Base-by-base conservation (phyloP, 2,329 filamentous ascomycete genomes). In the Fusarium keratoplasticum region DNA sequence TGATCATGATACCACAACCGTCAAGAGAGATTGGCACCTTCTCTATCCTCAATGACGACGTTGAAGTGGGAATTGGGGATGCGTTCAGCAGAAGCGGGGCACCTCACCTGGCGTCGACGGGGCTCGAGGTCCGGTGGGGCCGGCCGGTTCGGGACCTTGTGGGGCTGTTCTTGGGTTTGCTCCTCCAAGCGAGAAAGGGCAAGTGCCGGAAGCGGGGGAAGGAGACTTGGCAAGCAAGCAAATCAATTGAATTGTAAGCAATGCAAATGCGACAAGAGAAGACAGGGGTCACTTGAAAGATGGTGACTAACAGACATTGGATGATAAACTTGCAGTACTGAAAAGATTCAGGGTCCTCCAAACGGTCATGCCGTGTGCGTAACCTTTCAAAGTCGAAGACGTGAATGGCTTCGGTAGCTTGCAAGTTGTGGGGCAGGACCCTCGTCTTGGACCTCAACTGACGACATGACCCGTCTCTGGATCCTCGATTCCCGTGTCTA, bases 401-500 rank as follows among this genome's bases (percentile, higher is more conserved):
- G 60, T 64, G 59, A 64, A 72, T 54, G 55, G 42, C 65, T 72
- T 70, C 54, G 29, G 40, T 36, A 47, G 47, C 68, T 22, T 61
- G 36, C 36, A n/a, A 38, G 36, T 38, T 44, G 61, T 70, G 72
- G 69, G 72, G 65, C 65, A 40, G 36, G 25, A 31, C 33, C 27
- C 61, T 44, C 61, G 52, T 64, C 61, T 67, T 52, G 61, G 22
- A 59, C 61, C 59, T 61, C 44, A 52, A 67, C 72, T 75, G 72
- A 75, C 72, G 65, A 74, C 69, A 74, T 66, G 69, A 69, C 69
- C 71, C 61, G 60, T 68, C 66, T 64, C 50, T 42, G 61, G 59
- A 60, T 22, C 60, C 60, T 72, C 72, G 72, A 75, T 74, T 74
- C 59, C 69, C 62, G 61, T 70, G 36, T 67, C 72, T 67, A 75